Evolutionary conservation across 1,284 basidiomycete genomes (phyloP).

Genomic region (Xerocomus tenax): DNA sequence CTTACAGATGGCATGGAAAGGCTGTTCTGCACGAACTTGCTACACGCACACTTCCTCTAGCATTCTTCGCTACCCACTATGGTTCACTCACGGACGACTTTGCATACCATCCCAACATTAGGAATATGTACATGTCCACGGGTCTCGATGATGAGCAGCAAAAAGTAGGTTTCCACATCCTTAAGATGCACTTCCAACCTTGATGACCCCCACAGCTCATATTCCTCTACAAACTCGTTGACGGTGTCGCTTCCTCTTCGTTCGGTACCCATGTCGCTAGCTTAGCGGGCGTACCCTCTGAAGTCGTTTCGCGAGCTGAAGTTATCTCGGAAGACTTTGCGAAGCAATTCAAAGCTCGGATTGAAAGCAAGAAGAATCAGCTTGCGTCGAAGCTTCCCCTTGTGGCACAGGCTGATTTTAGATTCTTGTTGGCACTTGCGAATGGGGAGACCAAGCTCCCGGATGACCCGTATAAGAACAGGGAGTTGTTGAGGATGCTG

Average conservation of each 20-base stretch:
- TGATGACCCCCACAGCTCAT: conserved; percentile 48
- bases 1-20: conserved; percentile 29
- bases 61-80: conserved; percentile 84
- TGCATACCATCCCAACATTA: conserved; percentile 84
- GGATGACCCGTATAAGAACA: conserved; percentile 43
- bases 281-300: conserved; percentile 71
- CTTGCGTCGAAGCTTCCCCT: conserved; percentile 58
- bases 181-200: background rate
- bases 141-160: conserved; percentile 83
- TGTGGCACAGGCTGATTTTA: conserved; percentile 79
- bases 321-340: conserved; percentile 84
- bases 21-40: conserved; percentile 90
- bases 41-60: conserved; percentile 79
- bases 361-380: conserved; percentile 53
- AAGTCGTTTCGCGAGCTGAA: conserved; percentile 82
- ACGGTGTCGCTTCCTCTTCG: conserved; percentile 81
- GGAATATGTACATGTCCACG: conserved; percentile 91
- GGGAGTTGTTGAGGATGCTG: conserved; percentile 47
- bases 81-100: conserved; percentile 82
- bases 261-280: conserved; percentile 91
- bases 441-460: conserved; percentile 45
- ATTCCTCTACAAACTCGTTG: conserved; percentile 89
- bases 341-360: conserved; percentile 69
- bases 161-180: conserved; percentile 46
- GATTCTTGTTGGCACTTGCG: conserved; percentile 58